phyloP scores from a whole-genome alignment of 2,329 filamentous ascomycete species.

The Trichophyton rubrum region DNA sequence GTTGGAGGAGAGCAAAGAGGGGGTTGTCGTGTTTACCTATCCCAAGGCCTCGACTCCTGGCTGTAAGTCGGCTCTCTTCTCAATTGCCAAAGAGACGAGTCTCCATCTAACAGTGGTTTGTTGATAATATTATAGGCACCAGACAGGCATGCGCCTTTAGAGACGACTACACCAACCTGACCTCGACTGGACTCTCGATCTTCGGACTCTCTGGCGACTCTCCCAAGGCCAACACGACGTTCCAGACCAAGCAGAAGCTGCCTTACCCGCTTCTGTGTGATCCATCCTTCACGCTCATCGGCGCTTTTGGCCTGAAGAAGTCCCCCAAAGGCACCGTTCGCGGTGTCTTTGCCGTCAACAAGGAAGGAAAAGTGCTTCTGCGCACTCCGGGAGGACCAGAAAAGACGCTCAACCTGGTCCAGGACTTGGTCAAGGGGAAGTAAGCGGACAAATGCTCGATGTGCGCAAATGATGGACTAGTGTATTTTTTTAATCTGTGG shows the following conservation, averaged over 20 bases:
- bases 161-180: slow-evolving; percentile 66
- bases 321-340: slow-evolving; percentile 64
- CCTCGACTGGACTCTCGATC: slow-evolving; percentile 66
- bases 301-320: slow-evolving; percentile 83
- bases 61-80: slow-evolving; percentile 48
- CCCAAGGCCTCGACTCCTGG: slow-evolving; percentile 89
- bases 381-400: slow-evolving; percentile 63
- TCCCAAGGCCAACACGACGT: slow-evolving; percentile 82
- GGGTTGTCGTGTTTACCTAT: slow-evolving; percentile 89
- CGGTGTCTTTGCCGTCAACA: slow-evolving; percentile 79
- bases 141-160: slow-evolving; percentile 89
- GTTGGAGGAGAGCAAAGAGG: slow-evolving; percentile 68
- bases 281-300: slow-evolving; percentile 58
- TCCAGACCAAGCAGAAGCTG: slow-evolving; percentile 82
- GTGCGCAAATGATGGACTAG: background rate
- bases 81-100: background rate
- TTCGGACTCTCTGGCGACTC: slow-evolving; percentile 83
- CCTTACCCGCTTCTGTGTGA: slow-evolving; percentile 86
- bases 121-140: slow-evolving; percentile 51
- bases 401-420: slow-evolving; percentile 64
- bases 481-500: background rate
- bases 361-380: slow-evolving; percentile 66
- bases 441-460: background rate
- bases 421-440: slow-evolving; percentile 48
- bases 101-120: background rate